These are phyloP conservation scores for Tympanopsis confertula DNA, from an alignment of 2,329 filamentous ascomycete genomes.

Conservation along the genomic window DNA sequence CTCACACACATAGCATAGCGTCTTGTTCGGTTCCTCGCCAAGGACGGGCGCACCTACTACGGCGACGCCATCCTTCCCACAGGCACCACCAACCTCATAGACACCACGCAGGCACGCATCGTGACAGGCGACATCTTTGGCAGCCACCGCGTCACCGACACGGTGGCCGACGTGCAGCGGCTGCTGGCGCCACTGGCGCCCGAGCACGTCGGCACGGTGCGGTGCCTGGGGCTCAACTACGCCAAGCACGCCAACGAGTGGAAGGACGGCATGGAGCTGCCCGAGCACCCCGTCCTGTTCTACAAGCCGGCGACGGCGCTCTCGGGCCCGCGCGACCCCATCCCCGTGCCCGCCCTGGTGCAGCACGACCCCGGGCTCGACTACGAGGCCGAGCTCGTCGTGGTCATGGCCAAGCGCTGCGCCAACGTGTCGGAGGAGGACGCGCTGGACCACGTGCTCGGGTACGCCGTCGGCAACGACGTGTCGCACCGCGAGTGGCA, in stretches of 20 bases:
- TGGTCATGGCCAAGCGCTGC: constrained; percentile 42
- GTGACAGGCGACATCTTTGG: constrained; percentile 39
- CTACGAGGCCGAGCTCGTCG: constrained; percentile 51
- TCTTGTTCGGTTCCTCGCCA: constrained; percentile 43
- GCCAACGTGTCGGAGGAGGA: constrained; percentile 35
- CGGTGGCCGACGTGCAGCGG: constrained; percentile 20
- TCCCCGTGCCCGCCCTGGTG: constrained; percentile 37
- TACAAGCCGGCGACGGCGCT: constrained; percentile 44
- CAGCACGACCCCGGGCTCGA: constrained; percentile 39
- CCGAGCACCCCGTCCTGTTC: constrained; percentile 46
- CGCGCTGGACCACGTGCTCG: constrained; percentile 44
- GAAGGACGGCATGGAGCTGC: constrained; percentile 41
- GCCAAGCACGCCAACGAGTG: constrained; percentile 41
- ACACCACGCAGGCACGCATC: constrained; percentile 31
- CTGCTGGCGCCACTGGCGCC: constrained; percentile 34
- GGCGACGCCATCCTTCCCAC: constrained; percentile 43
- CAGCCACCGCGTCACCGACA: constrained; percentile 32
- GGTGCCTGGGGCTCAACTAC: constrained; percentile 43
- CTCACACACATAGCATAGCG: constrained; percentile 19
- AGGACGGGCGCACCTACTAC: constrained; percentile 40
- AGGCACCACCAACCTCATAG: constrained; percentile 31
- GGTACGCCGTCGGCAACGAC: constrained; percentile 48
- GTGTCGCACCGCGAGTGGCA: constrained; percentile 49
- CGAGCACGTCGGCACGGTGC: constrained; percentile 35
- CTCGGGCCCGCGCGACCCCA: constrained; percentile 33